Conservation (phyloP, 139 green algal genomes). For the Volvox africanus region DNA sequence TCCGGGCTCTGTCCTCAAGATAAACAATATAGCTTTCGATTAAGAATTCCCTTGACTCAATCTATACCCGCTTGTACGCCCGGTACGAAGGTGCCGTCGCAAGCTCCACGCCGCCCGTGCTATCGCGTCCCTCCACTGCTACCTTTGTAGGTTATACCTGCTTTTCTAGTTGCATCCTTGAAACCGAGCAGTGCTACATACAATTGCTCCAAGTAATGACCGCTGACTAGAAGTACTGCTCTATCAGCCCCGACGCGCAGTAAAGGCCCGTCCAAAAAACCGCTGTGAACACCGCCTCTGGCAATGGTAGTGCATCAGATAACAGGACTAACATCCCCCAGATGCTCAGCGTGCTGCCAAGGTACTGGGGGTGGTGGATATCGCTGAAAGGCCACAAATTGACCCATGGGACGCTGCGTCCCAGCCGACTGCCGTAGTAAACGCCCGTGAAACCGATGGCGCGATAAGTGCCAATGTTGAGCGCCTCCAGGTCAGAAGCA, state of each 20-base stretch:
- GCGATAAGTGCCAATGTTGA: constrained; percentile 84
- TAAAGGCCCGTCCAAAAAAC: constrained; percentile 80
- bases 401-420: constrained; percentile 80
- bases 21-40: no score
- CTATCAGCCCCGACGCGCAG: constrained; percentile 56
- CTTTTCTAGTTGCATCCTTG: no score
- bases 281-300: constrained; percentile 21
- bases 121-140: no score
- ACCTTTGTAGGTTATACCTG: no score
- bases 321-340: constrained; percentile 65
- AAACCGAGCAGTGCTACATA: no score
- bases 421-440: constrained; percentile 89
- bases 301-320: constrained; percentile 44
- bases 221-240: neutral
- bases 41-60: no score
- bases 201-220: no score
- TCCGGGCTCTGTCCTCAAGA: no score
- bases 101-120: no score
- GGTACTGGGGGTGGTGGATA: constrained; percentile 86
- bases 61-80: no score
- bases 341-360: constrained; percentile 77
- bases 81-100: no score
- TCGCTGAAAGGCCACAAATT: constrained; percentile 85
- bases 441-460: constrained; percentile 83
- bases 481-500: constrained; percentile 3